Evolutionary conservation across 2,329 filamentous ascomycete genomes (phyloP), one percentile per base, ranked within the genome.

Genomic region (Ambrosiella xylebori): DNA sequence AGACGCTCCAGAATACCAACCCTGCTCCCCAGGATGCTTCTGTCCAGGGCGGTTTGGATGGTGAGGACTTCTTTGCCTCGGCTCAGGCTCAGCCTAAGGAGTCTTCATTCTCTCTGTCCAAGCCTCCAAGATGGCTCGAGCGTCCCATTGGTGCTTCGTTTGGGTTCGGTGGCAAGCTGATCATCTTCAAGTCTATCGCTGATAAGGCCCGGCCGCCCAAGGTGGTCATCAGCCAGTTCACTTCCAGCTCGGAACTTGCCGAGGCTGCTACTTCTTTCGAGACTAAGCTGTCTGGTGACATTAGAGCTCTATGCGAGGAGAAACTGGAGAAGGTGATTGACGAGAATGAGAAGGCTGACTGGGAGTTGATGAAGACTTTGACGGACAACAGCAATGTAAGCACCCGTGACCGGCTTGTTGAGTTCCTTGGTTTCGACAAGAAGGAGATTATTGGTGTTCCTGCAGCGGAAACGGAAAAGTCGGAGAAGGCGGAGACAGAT

Each of bases 61-160:
- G 86, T 53, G 93, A 95, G 66, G 93, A 97, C 66, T 98, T 98
- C 75, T 98, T 98, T 66, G 86, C 87, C 12, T 90, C 88, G 68
- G 91, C 90, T 9, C 90, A 95, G 68, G 87, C 84, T 6, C 88
- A 96, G 66, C 88, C 91, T 2, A 90, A 96, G 69, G 86, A 84
- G 19, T 86, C 87, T 35, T 89, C 87, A 1, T 98, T 97, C 74
- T 88, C 88, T 1, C 75, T 98, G 50, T 75, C 77, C 54, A 89
- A 88, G 66, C 84, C 93, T 1, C 94, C 93, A 0, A 90, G 84
- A 64, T 98, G 93, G 93, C 77, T 93, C 47, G 84, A 95, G 70
- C 79, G 86, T 57, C 90, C 91, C 1, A 79, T 84, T 47, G 88
- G 88, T 65, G 91, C 85, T 13, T 87, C 89, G 0, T 98, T 98